Percentiles rank a stretch among this genome's conserved stretches.
These are phyloP conservation scores for Xerocomellus intermedius DNA, from an alignment of 768 basidiomycete genomes.

Conservation along the genomic window DNA sequence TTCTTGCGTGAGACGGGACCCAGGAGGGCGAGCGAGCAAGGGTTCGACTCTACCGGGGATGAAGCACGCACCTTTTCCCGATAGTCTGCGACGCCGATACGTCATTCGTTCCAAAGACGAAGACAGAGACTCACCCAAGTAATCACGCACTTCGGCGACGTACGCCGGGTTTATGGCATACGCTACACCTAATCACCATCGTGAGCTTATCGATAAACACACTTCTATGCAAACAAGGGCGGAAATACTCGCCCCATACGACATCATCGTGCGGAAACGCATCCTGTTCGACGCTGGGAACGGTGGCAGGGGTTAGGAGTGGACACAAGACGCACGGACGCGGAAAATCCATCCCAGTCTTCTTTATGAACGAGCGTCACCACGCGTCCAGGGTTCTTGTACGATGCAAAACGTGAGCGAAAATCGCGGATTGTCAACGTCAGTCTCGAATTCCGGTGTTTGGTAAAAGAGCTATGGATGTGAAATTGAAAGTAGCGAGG, in stretches of 20 bases:
- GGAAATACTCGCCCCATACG: constrained; percentile 59
- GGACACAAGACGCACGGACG: constrained; percentile 44
- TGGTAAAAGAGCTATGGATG: not conserved
- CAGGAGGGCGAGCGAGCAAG: not conserved
- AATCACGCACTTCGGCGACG: constrained; percentile 74
- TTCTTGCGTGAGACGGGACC: not conserved
- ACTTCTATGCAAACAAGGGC: too few relatives aligned
- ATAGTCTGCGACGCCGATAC: constrained; percentile 51
- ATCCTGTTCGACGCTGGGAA: constrained; percentile 20
- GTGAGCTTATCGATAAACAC: not conserved
- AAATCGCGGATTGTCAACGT: not conserved
- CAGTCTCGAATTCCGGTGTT: not conserved
- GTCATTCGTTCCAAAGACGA: not conserved
- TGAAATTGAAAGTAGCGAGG: not conserved
- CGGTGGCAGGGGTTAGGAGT: not conserved
- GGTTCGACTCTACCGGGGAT: not conserved
- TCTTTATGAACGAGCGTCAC: constrained; percentile 87
- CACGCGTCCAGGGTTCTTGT: constrained; percentile 79
- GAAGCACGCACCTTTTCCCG: constrained; percentile 67
- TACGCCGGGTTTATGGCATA: constrained; percentile 83
- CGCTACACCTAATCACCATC: constrained; percentile 57
- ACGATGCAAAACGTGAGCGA: not conserved
- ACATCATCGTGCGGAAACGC: constrained; percentile 33
- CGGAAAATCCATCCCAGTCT: constrained; percentile 80
- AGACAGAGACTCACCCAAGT: constrained; percentile 59